A percentile compares a stretch with the other conserved stretches of the same genome.
phyloP scores from a whole-genome alignment of 306 rosid genomes.

The Rosa multiflora region DNA sequence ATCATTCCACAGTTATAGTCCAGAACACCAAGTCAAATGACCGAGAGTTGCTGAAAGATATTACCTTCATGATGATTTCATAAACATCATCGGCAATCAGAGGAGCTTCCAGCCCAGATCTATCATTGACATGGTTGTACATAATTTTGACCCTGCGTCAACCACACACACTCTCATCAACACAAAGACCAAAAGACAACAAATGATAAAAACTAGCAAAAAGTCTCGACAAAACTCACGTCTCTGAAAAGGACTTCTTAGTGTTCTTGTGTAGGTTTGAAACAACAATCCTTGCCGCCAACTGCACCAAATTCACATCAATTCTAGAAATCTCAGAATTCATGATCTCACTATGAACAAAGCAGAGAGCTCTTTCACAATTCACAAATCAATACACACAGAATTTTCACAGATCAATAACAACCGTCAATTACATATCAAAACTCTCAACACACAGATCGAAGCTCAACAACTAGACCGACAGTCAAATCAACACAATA shows the following conservation, averaged over 20 bases:
- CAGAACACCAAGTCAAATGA: background rate
- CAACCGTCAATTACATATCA: background rate
- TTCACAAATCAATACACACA: background rate
- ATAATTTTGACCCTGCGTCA: constrained; percentile 51
- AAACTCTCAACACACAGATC: background rate
- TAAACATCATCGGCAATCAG: constrained; percentile 78
- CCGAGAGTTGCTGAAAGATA: background rate
- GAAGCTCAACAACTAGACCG: too few relatives aligned
- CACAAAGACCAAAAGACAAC: background rate
- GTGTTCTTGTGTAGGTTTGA: constrained; percentile 81
- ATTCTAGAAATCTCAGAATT: background rate
- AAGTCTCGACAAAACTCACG: constrained; percentile 43
- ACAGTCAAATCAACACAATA: background rate
- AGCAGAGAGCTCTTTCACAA: background rate
- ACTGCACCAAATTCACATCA: constrained; percentile 34
- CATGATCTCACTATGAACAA: background rate
- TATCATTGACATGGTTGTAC: constrained; percentile 59
- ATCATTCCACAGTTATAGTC: too few relatives aligned
- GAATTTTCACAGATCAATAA: background rate
- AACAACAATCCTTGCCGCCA: constrained; percentile 86
- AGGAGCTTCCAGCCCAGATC: constrained; percentile 73
- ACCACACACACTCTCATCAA: constrained; percentile 9
- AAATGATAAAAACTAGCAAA: background rate
- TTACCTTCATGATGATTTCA: constrained; percentile 72
- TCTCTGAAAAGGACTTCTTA: constrained; percentile 62